These are phyloP conservation scores for Pogostemon cablin DNA, from an alignment of 257 asterid species.

Conservation along the genomic window DNA sequence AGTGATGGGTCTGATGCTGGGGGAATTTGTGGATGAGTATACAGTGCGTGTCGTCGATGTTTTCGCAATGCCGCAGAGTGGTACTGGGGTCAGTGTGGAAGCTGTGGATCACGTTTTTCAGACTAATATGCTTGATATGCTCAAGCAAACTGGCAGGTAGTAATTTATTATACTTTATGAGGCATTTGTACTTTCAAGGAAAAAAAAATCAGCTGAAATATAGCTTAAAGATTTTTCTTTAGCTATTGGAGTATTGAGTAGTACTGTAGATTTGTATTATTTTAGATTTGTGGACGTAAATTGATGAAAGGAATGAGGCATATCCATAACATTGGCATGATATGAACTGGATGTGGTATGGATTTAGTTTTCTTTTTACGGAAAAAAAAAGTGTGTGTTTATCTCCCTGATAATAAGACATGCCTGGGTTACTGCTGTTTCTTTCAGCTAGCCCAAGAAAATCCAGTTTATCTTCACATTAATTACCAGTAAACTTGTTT, in stretches of 20 bases:
- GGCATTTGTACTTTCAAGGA: not conserved
- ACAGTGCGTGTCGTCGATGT: slow-evolving; percentile 90
- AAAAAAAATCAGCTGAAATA: not conserved
- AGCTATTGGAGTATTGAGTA: slow-evolving; percentile 11
- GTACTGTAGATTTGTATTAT: not conserved
- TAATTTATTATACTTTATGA: not conserved
- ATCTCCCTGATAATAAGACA: not conserved
- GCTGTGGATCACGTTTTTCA: slow-evolving; percentile 90
- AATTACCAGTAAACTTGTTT: too few relatives aligned
- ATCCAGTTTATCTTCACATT: too few relatives aligned
- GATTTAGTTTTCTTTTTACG: not conserved
- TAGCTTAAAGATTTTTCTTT: not conserved
- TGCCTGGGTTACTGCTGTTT: not conserved
- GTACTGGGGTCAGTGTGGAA: slow-evolving; percentile 90
- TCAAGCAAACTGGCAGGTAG: slow-evolving; percentile 87
- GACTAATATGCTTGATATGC: slow-evolving; percentile 93
- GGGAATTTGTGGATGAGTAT: slow-evolving; percentile 85
- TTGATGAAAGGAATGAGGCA: not conserved
- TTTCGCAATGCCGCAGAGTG: slow-evolving; percentile 94
- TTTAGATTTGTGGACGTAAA: not conserved
- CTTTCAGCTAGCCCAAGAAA: too few relatives aligned
- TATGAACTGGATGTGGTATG: not conserved
- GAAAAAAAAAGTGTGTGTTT: not conserved
- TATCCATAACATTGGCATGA: not conserved
- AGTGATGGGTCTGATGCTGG: slow-evolving; percentile 87